phyloP scores from a whole-genome alignment of 2,329 filamentous ascomycete genomes.

The Basipetospora chlamydospora region DNA sequence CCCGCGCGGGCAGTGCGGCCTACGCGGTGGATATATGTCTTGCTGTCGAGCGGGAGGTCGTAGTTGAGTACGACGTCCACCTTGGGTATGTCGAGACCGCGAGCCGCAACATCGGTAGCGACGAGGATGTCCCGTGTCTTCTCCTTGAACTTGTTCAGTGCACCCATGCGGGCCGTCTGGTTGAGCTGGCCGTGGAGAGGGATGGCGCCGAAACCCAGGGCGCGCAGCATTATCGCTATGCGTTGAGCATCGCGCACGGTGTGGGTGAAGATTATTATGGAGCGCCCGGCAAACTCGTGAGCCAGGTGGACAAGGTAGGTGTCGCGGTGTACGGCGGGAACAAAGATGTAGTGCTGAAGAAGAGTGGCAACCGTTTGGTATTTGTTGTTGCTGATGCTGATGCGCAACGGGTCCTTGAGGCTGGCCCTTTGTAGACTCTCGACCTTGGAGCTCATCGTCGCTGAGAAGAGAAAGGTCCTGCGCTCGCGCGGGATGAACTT shows the following conservation, averaged over 20 bases:
- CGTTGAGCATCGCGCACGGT: constrained; percentile 87
- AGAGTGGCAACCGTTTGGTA: constrained; percentile 88
- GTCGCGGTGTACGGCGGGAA: constrained; percentile 79
- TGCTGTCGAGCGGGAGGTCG: constrained; percentile 70
- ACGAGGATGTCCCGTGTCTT: constrained; percentile 75
- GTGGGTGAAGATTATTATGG: constrained; percentile 77
- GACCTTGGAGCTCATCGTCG: constrained; percentile 87
- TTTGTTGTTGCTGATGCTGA: constrained; percentile 68
- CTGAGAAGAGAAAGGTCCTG: constrained; percentile 80
- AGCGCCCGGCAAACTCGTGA: constrained; percentile 77
- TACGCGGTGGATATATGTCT: constrained; percentile 84
- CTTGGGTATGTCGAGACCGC: constrained; percentile 84
- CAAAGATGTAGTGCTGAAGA: constrained; percentile 73
- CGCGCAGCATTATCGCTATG: constrained; percentile 65
- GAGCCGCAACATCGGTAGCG: constrained; percentile 84
- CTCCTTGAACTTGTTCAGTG: constrained; percentile 78
- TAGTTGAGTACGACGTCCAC: constrained; percentile 81
- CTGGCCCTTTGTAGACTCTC: constrained; percentile 85
- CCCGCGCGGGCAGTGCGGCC: constrained; percentile 79
- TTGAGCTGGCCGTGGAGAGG: constrained; percentile 86
- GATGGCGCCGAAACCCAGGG: constrained; percentile 78
- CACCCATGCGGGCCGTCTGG: constrained; percentile 73
- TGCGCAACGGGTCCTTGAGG: constrained; percentile 66
- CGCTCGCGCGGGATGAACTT: constrained; percentile 70
- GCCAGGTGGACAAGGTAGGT: constrained; percentile 74